Conservation (phyloP, 306 rosid genomes). For the Vicia faba region DNA sequence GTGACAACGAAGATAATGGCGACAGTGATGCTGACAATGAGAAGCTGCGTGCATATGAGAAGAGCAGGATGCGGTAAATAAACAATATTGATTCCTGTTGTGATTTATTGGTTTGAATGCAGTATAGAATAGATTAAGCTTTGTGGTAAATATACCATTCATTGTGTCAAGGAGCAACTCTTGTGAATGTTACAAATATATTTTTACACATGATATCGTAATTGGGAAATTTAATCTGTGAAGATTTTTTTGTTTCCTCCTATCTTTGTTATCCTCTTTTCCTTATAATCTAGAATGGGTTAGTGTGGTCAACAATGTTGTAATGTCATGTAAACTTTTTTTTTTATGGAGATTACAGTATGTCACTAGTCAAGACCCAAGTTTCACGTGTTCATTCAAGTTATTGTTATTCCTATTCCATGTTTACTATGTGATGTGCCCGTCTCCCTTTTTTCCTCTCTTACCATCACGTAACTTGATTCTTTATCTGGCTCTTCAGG, state of each 20-base stretch:
- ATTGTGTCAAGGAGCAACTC: background rate
- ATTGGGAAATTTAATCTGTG: background rate
- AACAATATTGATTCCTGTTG: background rate
- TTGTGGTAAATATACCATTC: background rate
- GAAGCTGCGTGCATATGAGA: conserved; percentile 84
- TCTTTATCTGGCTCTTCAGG: conserved; percentile 47
- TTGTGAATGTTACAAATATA: background rate
- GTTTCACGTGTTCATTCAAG: too few species aligned
- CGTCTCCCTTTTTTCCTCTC: conserved; percentile 11
- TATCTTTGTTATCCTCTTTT: conserved; percentile 6
- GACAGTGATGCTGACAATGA: conserved; percentile 58
- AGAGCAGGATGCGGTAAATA: conserved; percentile 70
- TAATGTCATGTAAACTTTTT: background rate
- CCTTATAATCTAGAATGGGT: background rate
- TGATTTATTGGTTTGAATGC: conserved; percentile 22
- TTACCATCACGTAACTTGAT: conserved; percentile 10
- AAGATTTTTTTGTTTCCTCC: conserved; percentile 5
- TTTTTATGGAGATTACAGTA: conserved; percentile 23
- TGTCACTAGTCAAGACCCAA: too few species aligned
- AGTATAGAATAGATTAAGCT: conserved; percentile 13
- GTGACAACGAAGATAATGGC: conserved; percentile 48
- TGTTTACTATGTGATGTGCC: conserved; percentile 19
- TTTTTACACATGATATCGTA: conserved; percentile 15
- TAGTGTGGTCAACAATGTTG: background rate
- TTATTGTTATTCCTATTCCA: conserved; percentile 2